These are phyloP conservation scores for Setomelanomma holmii DNA, from an alignment of 2,329 filamentous ascomycete genomes.

Conservation along the genomic window DNA sequence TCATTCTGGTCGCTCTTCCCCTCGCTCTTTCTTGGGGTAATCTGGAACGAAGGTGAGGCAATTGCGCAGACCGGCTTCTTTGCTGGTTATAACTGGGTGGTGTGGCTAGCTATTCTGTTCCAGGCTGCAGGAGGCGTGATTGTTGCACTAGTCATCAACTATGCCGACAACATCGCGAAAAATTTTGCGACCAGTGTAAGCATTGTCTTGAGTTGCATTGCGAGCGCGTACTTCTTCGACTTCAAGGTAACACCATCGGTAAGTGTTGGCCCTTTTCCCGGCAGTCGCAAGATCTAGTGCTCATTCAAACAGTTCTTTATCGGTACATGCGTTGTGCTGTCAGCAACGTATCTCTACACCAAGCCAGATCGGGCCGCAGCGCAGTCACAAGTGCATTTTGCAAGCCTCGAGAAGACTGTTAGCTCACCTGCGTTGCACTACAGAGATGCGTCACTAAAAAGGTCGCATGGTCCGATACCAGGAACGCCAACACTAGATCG, in stretches of 20 bases:
- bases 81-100: conserved; percentile 89
- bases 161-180: conserved; percentile 89
- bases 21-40: conserved; percentile 82
- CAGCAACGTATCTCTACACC: conserved; percentile 86
- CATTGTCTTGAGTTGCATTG: conserved; percentile 84
- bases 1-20: conserved; percentile 94
- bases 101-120: conserved; percentile 83
- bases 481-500: conserved; percentile 32
- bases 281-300: no score
- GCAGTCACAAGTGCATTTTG: conserved; percentile 71
- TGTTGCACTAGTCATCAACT: conserved; percentile 81
- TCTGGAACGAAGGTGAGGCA: conserved; percentile 84
- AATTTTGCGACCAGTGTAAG: conserved; percentile 94
- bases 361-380: conserved; percentile 62
- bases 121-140: conserved; percentile 86
- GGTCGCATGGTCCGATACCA: conserved; percentile 15
- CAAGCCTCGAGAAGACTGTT: conserved; percentile 77
- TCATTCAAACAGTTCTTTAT: conserved; percentile 77
- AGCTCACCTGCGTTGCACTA: conserved; percentile 30
- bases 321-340: conserved; percentile 79
- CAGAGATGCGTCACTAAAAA: conserved; percentile 10
- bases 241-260: conserved; percentile 68
- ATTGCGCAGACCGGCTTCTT: conserved; percentile 90
- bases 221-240: conserved; percentile 85
- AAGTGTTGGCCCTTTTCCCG: conserved; percentile 17